phyloP scores from a whole-genome alignment of 768 basidiomycete species.

The Termitomyces sp. region DNA sequence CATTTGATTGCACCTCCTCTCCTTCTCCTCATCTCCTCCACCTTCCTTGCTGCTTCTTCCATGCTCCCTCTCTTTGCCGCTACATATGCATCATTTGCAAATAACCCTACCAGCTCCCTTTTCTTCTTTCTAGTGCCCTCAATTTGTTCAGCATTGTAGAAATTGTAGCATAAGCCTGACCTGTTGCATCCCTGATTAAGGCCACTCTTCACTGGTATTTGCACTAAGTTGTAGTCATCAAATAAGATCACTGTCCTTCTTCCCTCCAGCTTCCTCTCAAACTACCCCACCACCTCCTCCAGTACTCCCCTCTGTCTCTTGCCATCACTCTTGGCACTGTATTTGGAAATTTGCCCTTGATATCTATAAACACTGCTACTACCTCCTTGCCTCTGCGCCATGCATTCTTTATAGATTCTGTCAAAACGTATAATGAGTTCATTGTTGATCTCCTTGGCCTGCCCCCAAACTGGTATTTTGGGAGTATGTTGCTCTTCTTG shows the following conservation, averaged over 20 bases:
- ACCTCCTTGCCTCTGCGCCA: constrained; percentile 27
- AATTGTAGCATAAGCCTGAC: background rate
- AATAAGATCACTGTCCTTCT: background rate
- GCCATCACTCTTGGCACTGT: constrained; percentile 15
- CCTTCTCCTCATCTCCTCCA: background rate
- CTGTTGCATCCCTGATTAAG: background rate
- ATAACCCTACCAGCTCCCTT: background rate
- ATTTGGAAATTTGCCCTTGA: constrained; percentile 30
- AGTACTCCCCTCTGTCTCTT: constrained; percentile 20
- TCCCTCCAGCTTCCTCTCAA: background rate
- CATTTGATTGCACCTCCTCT: background rate
- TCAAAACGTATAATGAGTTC: constrained; percentile 24
- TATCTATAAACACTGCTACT: constrained; percentile 12
- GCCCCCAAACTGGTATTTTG: constrained; percentile 21
- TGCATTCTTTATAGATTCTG: constrained; percentile 26
- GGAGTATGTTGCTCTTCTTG: constrained; percentile 12
- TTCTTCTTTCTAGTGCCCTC: background rate
- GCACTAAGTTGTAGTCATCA: background rate
- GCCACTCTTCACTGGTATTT: background rate
- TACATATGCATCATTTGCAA: background rate
- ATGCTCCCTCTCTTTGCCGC: background rate
- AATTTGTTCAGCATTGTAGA: background rate
- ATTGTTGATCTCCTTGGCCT: constrained; percentile 21
- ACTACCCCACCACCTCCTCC: constrained; percentile 9
- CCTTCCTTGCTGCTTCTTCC: background rate